These are phyloP conservation scores for Megacollybia marginata DNA, from an alignment of 768 basidiomycete genomes.

Conservation along the genomic window DNA sequence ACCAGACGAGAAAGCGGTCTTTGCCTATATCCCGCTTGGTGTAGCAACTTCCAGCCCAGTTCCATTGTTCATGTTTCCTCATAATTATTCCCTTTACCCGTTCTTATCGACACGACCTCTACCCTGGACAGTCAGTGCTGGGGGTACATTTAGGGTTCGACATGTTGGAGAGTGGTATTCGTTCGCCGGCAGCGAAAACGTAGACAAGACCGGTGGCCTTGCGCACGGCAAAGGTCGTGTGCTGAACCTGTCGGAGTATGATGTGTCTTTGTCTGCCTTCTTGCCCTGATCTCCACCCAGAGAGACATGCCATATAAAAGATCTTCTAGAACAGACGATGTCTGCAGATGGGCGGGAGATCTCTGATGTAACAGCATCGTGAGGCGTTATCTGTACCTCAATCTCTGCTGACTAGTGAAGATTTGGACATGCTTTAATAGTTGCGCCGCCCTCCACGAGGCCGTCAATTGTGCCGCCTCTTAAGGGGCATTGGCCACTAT, in stretches of 20 bases:
- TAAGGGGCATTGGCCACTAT: conserved; percentile 29
- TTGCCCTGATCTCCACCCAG: no score
- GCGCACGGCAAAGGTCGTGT: conserved; percentile 24
- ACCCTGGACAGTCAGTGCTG: conserved; percentile 38
- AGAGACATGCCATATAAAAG: no score
- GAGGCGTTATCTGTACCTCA: conserved; percentile 8
- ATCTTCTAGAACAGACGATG: neutral
- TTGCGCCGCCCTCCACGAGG: conserved; percentile 24
- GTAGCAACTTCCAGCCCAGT: conserved; percentile 16
- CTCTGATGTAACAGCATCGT: conserved; percentile 33
- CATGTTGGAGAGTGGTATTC: conserved; percentile 57
- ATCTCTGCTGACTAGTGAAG: conserved; percentile 21
- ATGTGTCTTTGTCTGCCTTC: conserved; percentile 1
- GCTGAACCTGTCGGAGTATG: conserved; percentile 29
- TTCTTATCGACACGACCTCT: conserved; percentile 44
- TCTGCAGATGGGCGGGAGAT: conserved; percentile 2
- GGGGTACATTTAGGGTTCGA: conserved; percentile 50
- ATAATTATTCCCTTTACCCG: conserved; percentile 60
- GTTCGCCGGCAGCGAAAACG: conserved; percentile 23
- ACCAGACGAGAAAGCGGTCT: conserved; percentile 4
- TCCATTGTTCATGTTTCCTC: conserved; percentile 20
- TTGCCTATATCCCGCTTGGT: conserved; percentile 23
- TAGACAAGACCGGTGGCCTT: conserved; percentile 30
- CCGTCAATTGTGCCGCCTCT: conserved; percentile 41
- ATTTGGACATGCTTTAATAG: conserved; percentile 54